Conservation (phyloP, 805 yeast species). For the Cyberlindnera sargentensis region DNA sequence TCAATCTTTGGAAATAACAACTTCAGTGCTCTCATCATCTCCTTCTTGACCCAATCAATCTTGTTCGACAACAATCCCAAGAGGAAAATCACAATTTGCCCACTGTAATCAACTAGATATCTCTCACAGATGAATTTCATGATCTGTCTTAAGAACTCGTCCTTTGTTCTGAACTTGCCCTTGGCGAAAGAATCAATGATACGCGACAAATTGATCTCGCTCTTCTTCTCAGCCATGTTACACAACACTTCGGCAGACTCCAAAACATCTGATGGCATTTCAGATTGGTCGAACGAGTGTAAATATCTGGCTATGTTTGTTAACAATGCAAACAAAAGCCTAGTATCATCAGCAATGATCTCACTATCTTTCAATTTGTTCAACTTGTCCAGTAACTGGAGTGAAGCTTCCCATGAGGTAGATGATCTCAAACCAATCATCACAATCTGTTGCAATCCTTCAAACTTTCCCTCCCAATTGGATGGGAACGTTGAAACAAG, state of each 20-base stretch:
- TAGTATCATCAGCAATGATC: constrained; percentile 63
- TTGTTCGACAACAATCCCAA: constrained; percentile 76
- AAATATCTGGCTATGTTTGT: constrained; percentile 80
- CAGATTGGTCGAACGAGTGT: constrained; percentile 62
- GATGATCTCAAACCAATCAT: constrained; percentile 81
- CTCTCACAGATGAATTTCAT: constrained; percentile 58
- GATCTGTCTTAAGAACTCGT: constrained; percentile 80
- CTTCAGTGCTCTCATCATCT: constrained; percentile 70
- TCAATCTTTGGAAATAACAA: constrained; percentile 73
- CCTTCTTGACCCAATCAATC: constrained; percentile 70
- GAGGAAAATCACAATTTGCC: constrained; percentile 66
- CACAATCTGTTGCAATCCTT: constrained; percentile 75
- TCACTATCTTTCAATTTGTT: constrained; percentile 63
- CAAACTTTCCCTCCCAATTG: constrained; percentile 92
- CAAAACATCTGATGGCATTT: constrained; percentile 42
- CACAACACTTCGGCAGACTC: constrained; percentile 52
- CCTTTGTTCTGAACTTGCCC: constrained; percentile 78
- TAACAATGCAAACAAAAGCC: constrained; percentile 65
- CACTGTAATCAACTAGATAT: constrained; percentile 70
- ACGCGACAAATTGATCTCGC: constrained; percentile 55
- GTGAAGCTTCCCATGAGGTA: constrained; percentile 69
- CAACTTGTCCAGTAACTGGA: constrained; percentile 66
- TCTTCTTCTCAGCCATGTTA: constrained; percentile 50
- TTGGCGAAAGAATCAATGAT: constrained; percentile 72
- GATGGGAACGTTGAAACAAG: constrained; percentile 85